A percentile compares a stretch with the other conserved stretches of the same genome.
Evolutionary conservation across 345 rosid genomes (phyloP).

Genomic region (Luvunga scandens): DNA sequence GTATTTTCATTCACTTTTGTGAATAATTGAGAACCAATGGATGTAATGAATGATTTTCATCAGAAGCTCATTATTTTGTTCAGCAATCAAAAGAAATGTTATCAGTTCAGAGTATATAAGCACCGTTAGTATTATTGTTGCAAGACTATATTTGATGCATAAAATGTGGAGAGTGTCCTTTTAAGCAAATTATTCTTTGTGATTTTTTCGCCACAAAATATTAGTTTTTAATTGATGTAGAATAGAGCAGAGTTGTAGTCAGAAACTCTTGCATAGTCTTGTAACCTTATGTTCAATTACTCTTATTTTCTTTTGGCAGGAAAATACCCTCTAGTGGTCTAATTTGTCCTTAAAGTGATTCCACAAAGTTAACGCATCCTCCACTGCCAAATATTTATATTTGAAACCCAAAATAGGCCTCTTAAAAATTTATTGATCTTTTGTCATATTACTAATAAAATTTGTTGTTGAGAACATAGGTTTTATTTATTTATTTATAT

Average conservation of each 20-base stretch:
- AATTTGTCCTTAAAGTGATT: background rate
- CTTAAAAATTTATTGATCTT: too few species aligned
- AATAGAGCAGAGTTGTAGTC: background rate
- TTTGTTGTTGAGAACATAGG: too few species aligned
- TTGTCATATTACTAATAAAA: too few species aligned
- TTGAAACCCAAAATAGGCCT: too few species aligned
- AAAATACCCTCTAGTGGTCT: background rate
- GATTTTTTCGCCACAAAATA: background rate
- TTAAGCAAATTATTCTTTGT: background rate
- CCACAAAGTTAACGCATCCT: background rate
- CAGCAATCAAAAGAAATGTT: background rate
- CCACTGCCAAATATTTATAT: background rate
- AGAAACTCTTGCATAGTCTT: background rate
- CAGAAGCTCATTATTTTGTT: background rate
- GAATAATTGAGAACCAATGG: background rate
- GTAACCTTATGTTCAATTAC: background rate
- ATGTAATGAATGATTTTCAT: background rate
- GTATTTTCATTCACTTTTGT: background rate
- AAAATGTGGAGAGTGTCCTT: too few species aligned
- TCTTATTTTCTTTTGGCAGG: background rate
- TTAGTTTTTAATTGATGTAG: background rate
- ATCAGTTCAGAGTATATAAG: too few species aligned
- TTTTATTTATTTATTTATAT: too few species aligned
- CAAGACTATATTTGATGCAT: too few species aligned
- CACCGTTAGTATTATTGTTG: too few species aligned